Evolutionary conservation across 139 green algal genomes (phyloP).

Genomic region (Closterium sp.): DNA sequence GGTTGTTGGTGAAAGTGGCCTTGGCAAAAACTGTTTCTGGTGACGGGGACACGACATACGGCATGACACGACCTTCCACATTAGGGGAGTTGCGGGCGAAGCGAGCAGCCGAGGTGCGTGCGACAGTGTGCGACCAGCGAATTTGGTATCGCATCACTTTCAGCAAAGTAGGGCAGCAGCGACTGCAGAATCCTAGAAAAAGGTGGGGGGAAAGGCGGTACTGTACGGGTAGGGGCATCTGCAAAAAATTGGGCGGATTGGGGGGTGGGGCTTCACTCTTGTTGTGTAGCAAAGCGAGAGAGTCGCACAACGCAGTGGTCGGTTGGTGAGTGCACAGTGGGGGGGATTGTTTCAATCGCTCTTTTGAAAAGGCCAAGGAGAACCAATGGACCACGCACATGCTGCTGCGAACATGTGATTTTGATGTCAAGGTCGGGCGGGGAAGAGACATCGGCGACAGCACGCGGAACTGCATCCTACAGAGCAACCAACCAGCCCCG

Average conservation of each 20-base stretch:
- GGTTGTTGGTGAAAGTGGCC: not conserved
- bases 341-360: not conserved
- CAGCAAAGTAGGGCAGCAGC: not conserved
- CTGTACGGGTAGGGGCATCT: too few species aligned
- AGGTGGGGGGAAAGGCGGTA: too few species aligned
- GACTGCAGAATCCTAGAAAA: not conserved
- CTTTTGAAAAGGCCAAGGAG: not conserved
- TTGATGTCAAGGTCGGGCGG: too few species aligned
- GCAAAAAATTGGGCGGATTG: too few species aligned
- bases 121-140: not conserved
- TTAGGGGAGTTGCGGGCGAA: not conserved
- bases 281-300: too few species aligned
- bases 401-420: too few species aligned
- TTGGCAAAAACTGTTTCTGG: not conserved
- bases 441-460: too few species aligned
- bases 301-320: too few species aligned
- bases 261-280: too few species aligned
- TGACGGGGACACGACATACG: not conserved
- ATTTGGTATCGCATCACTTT: not conserved
- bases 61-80: not conserved
- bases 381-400: not conserved
- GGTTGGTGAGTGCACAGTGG: not conserved
- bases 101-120: not conserved
- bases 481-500: not conserved
- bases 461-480: too few species aligned